phyloP scores from a whole-genome alignment of 2,329 filamentous ascomycete genomes.

The Microdochium trichocladiopsis region DNA sequence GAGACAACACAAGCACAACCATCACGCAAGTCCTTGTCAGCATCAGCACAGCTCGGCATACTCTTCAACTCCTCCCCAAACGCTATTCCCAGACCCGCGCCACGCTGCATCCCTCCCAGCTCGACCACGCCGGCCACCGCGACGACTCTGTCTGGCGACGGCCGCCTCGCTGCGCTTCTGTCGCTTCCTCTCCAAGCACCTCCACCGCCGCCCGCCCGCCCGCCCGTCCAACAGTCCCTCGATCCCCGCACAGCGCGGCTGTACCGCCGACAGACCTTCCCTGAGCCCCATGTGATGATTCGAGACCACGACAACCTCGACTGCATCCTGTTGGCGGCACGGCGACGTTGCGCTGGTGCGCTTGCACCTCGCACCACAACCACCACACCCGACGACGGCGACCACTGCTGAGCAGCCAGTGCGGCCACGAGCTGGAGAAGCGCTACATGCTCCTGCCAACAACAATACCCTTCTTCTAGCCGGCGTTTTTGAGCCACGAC shows the following conservation, averaged over 20 bases:
- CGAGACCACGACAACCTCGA: background rate
- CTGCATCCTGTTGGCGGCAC: background rate
- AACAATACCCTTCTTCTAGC: conserved; percentile 1
- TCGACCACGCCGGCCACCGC: background rate
- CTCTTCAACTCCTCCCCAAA: too few relatives aligned
- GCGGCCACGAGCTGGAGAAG: background rate
- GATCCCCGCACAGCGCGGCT: background rate
- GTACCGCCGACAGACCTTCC: background rate
- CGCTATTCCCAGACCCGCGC: too few relatives aligned
- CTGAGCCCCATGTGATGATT: background rate
- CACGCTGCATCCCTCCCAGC: too few relatives aligned
- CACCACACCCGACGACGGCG: background rate
- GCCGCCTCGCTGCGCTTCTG: background rate
- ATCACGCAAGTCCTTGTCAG: too few relatives aligned
- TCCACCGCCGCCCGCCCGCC: background rate
- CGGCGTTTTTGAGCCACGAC: conserved; percentile 9
- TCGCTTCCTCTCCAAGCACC: background rate
- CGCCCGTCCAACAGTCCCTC: background rate
- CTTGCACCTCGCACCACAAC: background rate
- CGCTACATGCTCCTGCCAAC: background rate
- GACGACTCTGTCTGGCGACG: background rate
- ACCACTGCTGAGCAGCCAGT: background rate
- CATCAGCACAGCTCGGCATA: too few relatives aligned
- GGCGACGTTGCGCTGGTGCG: background rate
- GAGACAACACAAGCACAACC: too few relatives aligned